A percentile compares a stretch with the other conserved stretches of the same genome.
Conservation (phyloP, 441 rosid genomes). For the Brassica balearica region DNA sequence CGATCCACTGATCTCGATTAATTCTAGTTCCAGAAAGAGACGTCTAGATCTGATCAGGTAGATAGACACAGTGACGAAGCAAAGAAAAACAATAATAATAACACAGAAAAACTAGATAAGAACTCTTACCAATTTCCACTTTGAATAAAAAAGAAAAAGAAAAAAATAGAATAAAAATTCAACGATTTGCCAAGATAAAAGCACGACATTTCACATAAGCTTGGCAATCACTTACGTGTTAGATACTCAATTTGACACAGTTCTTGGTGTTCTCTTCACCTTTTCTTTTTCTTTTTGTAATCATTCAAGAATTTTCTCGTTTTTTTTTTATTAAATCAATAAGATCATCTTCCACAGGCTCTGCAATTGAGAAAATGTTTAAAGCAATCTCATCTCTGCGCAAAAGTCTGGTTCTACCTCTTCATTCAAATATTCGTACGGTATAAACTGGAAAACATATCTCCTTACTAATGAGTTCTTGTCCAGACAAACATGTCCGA, state of each 20-base stretch:
- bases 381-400: conserved; percentile 40
- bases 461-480: not conserved
- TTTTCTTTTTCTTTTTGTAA: not conserved
- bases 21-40: conserved; percentile 20
- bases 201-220: conserved; percentile 27
- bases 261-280: conserved; percentile 21
- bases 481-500: not conserved
- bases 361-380: conserved; percentile 35
- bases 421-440: conserved; percentile 39
- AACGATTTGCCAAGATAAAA: conserved; percentile 31
- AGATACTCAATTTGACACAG: conserved; percentile 27
- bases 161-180: not conserved
- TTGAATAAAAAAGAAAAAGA: not conserved
- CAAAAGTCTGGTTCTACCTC: conserved; percentile 32
- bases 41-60: conserved; percentile 29
- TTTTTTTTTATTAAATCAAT: not conserved
- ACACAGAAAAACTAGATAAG: conserved; percentile 24
- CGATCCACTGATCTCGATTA: conserved; percentile 15
- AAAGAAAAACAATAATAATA: not conserved
- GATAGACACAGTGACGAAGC: conserved; percentile 45
- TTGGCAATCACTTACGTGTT: conserved; percentile 41
- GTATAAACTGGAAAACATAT: conserved; percentile 16
- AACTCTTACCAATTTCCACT: conserved; percentile 24
- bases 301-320: not conserved
- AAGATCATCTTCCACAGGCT: conserved; percentile 15